Conservation (phyloP, 2,329 filamentous ascomycete species). For the Calonectria naviculata region DNA sequence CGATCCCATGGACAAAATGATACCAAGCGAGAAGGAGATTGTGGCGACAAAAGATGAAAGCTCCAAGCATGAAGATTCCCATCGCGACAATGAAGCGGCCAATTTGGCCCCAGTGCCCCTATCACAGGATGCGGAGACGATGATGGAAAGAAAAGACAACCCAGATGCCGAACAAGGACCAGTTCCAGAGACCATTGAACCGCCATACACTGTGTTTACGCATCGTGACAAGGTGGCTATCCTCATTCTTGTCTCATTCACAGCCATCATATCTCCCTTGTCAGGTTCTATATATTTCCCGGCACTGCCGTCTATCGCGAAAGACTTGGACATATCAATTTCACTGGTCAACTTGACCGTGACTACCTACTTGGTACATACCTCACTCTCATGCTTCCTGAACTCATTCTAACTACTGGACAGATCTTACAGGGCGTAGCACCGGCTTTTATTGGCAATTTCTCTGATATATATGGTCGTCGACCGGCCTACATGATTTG, state of each 20-base stretch:
- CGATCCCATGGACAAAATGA: background rate
- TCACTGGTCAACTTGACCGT: constrained; percentile 48
- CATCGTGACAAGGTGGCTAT: constrained; percentile 13
- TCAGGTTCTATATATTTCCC: constrained; percentile 40
- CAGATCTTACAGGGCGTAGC: constrained; percentile 8
- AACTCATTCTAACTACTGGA: background rate
- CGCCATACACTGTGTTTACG: background rate
- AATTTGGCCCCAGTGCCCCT: too few relatives aligned
- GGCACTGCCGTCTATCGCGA: constrained; percentile 31
- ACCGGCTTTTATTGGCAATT: constrained; percentile 9
- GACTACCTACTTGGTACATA: constrained; percentile 44
- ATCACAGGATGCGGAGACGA: too few relatives aligned
- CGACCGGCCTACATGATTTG: constrained; percentile 56
- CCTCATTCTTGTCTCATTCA: constrained; percentile 15
- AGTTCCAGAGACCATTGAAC: background rate
- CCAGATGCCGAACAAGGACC: background rate
- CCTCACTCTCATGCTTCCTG: background rate
- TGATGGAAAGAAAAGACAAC: background rate
- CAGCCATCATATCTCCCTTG: constrained; percentile 25
- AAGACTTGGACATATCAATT: constrained; percentile 33
- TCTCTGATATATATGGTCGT: constrained; percentile 53
- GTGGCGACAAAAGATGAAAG: background rate
- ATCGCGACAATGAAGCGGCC: too few relatives aligned
- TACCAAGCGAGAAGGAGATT: background rate
- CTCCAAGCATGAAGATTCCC: background rate